These are phyloP conservation scores for Senecio squalidus DNA, from an alignment of 140 eudicot genomes.

Conservation along the genomic window DNA sequence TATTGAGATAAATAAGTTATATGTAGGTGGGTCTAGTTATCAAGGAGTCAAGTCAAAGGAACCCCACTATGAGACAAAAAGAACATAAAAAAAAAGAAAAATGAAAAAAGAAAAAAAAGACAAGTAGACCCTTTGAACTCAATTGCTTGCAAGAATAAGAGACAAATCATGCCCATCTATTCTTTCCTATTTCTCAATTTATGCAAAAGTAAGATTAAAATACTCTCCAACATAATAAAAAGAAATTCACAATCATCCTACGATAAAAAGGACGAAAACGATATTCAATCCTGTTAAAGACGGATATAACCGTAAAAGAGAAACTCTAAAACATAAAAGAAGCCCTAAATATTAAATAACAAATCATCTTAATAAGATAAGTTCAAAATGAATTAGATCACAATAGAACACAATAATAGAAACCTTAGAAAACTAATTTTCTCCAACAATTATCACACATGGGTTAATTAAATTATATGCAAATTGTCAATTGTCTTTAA, in stretches of 20 bases:
- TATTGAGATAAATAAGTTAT: neutral
- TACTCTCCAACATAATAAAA: neutral
- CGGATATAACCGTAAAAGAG: too few species aligned
- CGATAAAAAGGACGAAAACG: neutral
- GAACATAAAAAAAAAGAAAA: neutral
- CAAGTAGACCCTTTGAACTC: neutral
- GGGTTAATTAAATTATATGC: neutral
- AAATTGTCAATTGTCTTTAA: neutral
- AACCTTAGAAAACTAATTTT: too few species aligned
- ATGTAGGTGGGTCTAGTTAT: neutral
- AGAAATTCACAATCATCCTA: neutral
- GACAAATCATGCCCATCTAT: neutral
- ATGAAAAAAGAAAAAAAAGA: neutral
- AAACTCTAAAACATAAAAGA: too few species aligned
- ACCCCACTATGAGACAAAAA: neutral
- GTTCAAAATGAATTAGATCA: too few species aligned
- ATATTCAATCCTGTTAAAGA: too few species aligned
- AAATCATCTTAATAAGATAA: too few species aligned
- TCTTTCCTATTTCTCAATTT: neutral
- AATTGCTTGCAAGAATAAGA: neutral
- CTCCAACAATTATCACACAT: too few species aligned
- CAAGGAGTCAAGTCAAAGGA: neutral
- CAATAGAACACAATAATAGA: too few species aligned
- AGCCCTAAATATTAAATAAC: too few species aligned
- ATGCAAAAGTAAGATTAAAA: neutral